Evolutionary conservation across 2,329 filamentous ascomycete genomes (phyloP).

Genomic region (Trichoderma koningiopsis): DNA sequence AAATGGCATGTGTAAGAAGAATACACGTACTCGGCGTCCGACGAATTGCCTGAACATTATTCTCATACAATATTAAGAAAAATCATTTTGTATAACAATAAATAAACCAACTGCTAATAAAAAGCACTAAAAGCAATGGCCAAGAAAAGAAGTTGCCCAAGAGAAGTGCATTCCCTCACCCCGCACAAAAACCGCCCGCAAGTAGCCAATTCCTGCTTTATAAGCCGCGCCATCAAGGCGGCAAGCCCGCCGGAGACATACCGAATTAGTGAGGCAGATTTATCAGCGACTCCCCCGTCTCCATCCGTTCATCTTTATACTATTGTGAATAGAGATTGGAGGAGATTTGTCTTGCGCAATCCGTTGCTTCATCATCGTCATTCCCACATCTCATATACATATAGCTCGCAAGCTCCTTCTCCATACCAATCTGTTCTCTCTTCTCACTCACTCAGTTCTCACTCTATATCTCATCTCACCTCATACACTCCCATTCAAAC

Average conservation of each 20-base stretch:
- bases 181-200: constrained; percentile 1
- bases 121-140: neutral
- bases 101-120: neutral
- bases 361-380: neutral
- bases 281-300: neutral
- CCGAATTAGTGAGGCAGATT: neutral
- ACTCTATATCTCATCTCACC: neutral
- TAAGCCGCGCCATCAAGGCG: constrained; percentile 2
- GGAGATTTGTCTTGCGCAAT: constrained; percentile 1
- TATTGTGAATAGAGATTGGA: neutral
- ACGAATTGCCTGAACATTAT: neutral
- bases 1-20: neutral
- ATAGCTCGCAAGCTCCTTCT: neutral
- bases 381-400: neutral
- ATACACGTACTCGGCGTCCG: neutral
- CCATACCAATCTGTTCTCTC: neutral
- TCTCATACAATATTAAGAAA: neutral
- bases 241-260: neutral
- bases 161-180: neutral
- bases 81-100: neutral
- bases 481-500: neutral
- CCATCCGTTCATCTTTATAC: neutral
- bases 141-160: neutral
- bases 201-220: constrained; percentile 1
- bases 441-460: too few relatives aligned